These are phyloP conservation scores for Crithidia expoeki DNA, from an alignment of 208 protist species.

Conservation along the genomic window DNA sequence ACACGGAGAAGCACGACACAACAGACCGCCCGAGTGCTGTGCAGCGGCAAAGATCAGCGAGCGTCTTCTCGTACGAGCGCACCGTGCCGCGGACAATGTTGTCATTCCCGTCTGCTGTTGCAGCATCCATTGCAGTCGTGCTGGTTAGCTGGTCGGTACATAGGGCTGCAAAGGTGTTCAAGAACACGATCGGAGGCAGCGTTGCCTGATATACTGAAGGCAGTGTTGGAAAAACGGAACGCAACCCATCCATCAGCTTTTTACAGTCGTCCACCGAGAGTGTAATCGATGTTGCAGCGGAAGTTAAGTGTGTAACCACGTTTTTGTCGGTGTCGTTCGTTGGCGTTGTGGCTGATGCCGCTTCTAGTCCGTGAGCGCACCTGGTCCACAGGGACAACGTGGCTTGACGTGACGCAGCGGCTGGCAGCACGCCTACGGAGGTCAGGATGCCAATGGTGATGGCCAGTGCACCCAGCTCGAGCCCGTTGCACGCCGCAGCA, in stretches of 20 bases:
- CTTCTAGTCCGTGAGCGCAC: slow-evolving; percentile 14
- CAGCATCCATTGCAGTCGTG: not conserved
- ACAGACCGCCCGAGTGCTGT: slow-evolving; percentile 20
- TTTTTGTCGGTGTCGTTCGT: not conserved
- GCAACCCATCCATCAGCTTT: slow-evolving; percentile 30
- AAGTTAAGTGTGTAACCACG: not conserved
- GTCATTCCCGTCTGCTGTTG: not conserved
- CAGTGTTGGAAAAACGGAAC: not conserved
- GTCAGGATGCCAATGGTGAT: slow-evolving; percentile 25
- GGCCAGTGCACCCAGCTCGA: slow-evolving; percentile 42
- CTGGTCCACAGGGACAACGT: slow-evolving; percentile 18
- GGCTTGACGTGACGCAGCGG: not conserved
- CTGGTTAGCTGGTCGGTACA: slow-evolving; percentile 3
- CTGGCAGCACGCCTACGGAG: slow-evolving; percentile 9
- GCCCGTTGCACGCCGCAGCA: slow-evolving; percentile 26
- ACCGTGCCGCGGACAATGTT: slow-evolving; percentile 11
- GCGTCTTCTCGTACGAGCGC: slow-evolving; percentile 10
- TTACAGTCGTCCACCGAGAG: slow-evolving; percentile 30
- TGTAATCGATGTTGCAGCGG: not conserved
- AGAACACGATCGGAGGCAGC: slow-evolving; percentile 8
- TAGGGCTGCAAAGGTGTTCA: slow-evolving; percentile 6
- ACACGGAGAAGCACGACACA: slow-evolving; percentile 15
- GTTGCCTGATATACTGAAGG: not conserved
- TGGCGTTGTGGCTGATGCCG: not conserved
- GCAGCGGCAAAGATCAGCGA: slow-evolving; percentile 19